A percentile compares a stretch with the other conserved stretches of the same genome.
Conservation (phyloP, 805 yeast species). For the Cyberlindnera euphorbiae region DNA sequence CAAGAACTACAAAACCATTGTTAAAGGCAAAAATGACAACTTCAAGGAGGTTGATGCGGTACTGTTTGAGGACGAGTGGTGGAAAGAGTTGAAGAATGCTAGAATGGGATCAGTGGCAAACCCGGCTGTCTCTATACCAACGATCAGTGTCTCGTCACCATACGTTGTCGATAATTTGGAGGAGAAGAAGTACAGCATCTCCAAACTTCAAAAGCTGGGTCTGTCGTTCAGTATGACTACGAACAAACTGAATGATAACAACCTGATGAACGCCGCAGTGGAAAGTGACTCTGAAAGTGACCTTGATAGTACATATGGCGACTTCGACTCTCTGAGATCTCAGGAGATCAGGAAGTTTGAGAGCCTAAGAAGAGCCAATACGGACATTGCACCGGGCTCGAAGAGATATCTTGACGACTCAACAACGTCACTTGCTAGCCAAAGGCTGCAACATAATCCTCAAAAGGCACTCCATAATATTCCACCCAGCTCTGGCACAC, state of each 20-base stretch:
- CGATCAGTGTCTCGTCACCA: conserved; percentile 30
- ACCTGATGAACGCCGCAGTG: conserved; percentile 17
- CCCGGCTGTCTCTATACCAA: conserved; percentile 24
- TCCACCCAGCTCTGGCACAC: conserved; percentile 6
- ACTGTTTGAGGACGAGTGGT: conserved; percentile 75
- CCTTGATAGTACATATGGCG: conserved; percentile 20
- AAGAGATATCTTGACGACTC: background rate
- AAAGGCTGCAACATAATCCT: conserved; percentile 1
- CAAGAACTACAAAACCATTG: conserved; percentile 66
- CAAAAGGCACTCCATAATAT: background rate
- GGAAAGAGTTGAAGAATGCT: conserved; percentile 63
- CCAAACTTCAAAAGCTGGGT: conserved; percentile 72
- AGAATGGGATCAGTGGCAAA: conserved; percentile 32
- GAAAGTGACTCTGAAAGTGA: conserved; percentile 30
- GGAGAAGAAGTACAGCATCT: conserved; percentile 36
- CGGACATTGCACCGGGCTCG: conserved; percentile 1
- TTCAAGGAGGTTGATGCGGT: conserved; percentile 44
- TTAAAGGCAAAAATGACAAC: conserved; percentile 54
- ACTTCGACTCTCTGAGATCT: conserved; percentile 9
- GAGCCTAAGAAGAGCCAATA: conserved; percentile 6
- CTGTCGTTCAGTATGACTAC: conserved; percentile 76
- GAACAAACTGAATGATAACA: conserved; percentile 38
- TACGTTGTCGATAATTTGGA: conserved; percentile 21
- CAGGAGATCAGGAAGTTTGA: conserved; percentile 7
- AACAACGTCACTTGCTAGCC: background rate